These are phyloP conservation scores for Dendrothele bispora DNA, from an alignment of 768 basidiomycete genomes.

Conservation along the genomic window DNA sequence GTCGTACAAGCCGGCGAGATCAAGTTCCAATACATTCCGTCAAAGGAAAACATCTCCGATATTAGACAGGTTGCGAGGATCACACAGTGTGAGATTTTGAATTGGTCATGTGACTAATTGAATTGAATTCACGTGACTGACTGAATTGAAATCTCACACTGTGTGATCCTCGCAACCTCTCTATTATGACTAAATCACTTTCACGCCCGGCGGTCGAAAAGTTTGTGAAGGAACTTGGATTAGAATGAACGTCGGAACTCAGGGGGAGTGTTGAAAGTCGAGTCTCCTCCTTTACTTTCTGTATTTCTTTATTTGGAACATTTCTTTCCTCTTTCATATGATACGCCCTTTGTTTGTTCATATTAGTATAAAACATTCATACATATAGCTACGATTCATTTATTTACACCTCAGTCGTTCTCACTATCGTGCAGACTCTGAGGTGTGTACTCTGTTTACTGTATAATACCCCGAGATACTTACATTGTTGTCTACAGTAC, in stretches of 20 bases:
- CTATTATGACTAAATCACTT: constrained; percentile 17
- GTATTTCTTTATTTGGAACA: neutral
- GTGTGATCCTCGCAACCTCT: too few species aligned
- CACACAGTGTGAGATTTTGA: too few species aligned
- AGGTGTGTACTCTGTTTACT: neutral
- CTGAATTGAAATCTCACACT: too few species aligned
- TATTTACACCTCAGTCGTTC: neutral
- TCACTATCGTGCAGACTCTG: neutral
- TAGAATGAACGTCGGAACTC: neutral
- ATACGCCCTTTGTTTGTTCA: neutral
- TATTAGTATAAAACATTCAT: neutral
- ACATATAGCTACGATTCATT: neutral
- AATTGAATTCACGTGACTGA: too few species aligned
- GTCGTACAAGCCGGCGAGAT: constrained; percentile 5
- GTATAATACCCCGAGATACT: neutral
- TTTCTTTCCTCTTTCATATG: neutral
- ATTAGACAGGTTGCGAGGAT: too few species aligned
- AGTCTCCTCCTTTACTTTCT: neutral
- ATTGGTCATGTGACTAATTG: too few species aligned
- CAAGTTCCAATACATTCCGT: constrained; percentile 7
- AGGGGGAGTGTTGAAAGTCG: constrained; percentile 4
- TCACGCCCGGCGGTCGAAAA: neutral
- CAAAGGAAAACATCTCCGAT: constrained; percentile 9
- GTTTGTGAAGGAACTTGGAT: neutral
- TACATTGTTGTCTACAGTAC: neutral